Percentiles rank a stretch among this genome's conserved stretches.
These are phyloP conservation scores for Tylopilus cervinicoccineus DNA, from an alignment of 768 basidiomycete genomes.

Conservation along the genomic window DNA sequence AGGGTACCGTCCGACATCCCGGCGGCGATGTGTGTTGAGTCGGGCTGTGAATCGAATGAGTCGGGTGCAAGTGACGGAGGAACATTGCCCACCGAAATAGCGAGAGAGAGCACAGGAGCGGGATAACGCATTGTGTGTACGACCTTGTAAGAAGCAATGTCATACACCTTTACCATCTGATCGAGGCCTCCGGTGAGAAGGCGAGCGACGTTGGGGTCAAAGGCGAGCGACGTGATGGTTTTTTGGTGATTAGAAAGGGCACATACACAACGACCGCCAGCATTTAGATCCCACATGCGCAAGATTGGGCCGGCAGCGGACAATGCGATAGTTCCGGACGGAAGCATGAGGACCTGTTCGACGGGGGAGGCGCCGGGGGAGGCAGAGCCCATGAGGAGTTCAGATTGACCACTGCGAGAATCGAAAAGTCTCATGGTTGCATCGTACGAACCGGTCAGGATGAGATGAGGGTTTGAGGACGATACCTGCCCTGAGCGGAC, in stretches of 20 bases:
- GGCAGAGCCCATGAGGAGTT: slow-evolving; percentile 69
- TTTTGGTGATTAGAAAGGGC: slow-evolving; percentile 98
- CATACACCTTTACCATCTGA: slow-evolving; percentile 99
- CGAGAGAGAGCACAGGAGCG: slow-evolving; percentile 84
- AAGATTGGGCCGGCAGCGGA: slow-evolving; percentile 91
- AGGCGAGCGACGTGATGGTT: slow-evolving; percentile 86
- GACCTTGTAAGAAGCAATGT: slow-evolving; percentile 89
- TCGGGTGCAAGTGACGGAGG: neutral
- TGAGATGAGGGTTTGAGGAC: slow-evolving; percentile 72
- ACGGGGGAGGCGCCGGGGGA: slow-evolving; percentile 51
- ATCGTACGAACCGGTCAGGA: slow-evolving; percentile 95
- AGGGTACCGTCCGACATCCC: slow-evolving; percentile 99
- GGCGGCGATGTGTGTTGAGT: slow-evolving; percentile 93
- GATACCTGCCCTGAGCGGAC: slow-evolving; percentile 91
- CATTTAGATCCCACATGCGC: slow-evolving; percentile 92
- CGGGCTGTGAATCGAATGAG: slow-evolving; percentile 54
- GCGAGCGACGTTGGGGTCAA: slow-evolving; percentile 70
- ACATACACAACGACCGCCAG: slow-evolving; percentile 82
- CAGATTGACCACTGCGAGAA: slow-evolving; percentile 74
- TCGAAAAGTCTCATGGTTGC: slow-evolving; percentile 88
- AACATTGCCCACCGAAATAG: slow-evolving; percentile 66
- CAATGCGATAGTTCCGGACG: slow-evolving; percentile 79
- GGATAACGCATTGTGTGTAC: slow-evolving; percentile 99
- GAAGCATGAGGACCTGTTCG: slow-evolving; percentile 91
- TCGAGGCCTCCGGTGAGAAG: slow-evolving; percentile 90